Evolutionary conservation across 257 asterid species (phyloP), one percentile per base, ranked within the genome.

Genomic region (Oldenlandia corymbosa): DNA sequence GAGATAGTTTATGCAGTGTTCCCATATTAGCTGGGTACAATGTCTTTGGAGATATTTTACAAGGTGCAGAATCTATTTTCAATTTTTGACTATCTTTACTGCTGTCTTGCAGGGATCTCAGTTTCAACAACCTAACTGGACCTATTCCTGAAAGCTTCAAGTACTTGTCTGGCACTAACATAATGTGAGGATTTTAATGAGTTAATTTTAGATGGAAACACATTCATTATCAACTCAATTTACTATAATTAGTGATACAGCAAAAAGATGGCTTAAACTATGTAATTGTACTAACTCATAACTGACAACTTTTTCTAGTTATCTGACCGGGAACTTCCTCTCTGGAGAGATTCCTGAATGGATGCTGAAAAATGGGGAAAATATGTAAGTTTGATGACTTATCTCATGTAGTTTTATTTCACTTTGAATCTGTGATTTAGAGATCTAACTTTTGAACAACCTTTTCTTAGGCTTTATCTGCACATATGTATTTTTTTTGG

Each of bases 41-140:
- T 34, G n/a, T 34, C 39, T 34, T 34, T 9, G 9, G 39, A 34
- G 39, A 34, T 34, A 34, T 34, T 34, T 34, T 34, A 34, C 39
- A 9, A 3, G 39, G 62, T 48, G 36, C 26, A 12, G 12, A 27
- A 16, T 13, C 32, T 26, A 39, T 36, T 52, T 6, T 17, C 0
- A 39, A 34, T n/a, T 17, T 9, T 5, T 56, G n/a, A n/a, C n/a
- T n/a, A n/a, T 39, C 37, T 16, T 51, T 34, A 34, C 18, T 51
- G 53, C 7, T 50, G 11, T 36, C 16, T 60, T 70, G 79, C 85
- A 88, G 94, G 63, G 96, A 85, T 75, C 65, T 88, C 66, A 82
- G 88, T 69, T 85, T 85, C 79, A 88, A 88, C 84, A 84, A 76
- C 66, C 57, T 88, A 70, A 82, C 70, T 28, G 94, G 96, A 60